Evolutionary conservation across 2,329 filamentous ascomycete genomes (phyloP).

Genomic region (Neonectria coccinea): DNA sequence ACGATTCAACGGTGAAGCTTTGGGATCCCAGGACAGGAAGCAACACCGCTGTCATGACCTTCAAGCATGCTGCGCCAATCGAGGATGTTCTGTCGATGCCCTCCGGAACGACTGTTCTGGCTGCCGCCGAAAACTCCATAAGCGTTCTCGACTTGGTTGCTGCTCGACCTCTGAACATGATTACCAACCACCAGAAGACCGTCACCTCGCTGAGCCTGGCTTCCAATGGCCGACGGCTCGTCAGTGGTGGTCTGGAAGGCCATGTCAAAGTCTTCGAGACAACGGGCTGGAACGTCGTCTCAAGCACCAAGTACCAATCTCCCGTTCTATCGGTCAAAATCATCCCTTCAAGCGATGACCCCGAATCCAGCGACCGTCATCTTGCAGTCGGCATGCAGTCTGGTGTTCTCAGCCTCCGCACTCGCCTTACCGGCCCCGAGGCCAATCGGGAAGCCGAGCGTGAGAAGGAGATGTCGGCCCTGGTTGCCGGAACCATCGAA

Average conservation of each 20-base stretch:
- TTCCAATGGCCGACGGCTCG: slow-evolving; percentile 81
- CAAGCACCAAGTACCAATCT: slow-evolving; percentile 90
- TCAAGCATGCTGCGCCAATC: slow-evolving; percentile 91
- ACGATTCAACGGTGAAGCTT: slow-evolving; percentile 91
- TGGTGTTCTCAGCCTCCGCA: slow-evolving; percentile 90
- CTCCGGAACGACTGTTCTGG: slow-evolving; percentile 86
- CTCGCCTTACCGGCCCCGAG: slow-evolving; percentile 85
- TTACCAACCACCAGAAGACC: slow-evolving; percentile 97
- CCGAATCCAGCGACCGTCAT: slow-evolving; percentile 82
- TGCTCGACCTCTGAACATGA: slow-evolving; percentile 85
- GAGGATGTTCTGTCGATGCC: slow-evolving; percentile 90
- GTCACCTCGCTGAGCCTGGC: slow-evolving; percentile 89
- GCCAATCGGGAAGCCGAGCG: slow-evolving; percentile 81
- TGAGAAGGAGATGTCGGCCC: slow-evolving; percentile 85
- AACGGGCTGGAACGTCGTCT: slow-evolving; percentile 94
- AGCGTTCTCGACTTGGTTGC: slow-evolving; percentile 93
- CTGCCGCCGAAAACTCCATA: slow-evolving; percentile 86
- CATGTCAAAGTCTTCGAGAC: slow-evolving; percentile 98
- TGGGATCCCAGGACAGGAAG: slow-evolving; percentile 88
- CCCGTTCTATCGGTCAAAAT: slow-evolving; percentile 88
- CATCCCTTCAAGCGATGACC: slow-evolving; percentile 59
- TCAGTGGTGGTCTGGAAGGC: slow-evolving; percentile 91
- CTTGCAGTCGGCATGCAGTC: slow-evolving; percentile 95
- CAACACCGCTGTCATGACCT: slow-evolving; percentile 82
- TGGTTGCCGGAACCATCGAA: slow-evolving; percentile 82